Evolutionary conservation across 2,329 filamentous ascomycete genomes (phyloP), one percentile per base, ranked within the genome.

Genomic region (Tolypocladium pustulatum): DNA sequence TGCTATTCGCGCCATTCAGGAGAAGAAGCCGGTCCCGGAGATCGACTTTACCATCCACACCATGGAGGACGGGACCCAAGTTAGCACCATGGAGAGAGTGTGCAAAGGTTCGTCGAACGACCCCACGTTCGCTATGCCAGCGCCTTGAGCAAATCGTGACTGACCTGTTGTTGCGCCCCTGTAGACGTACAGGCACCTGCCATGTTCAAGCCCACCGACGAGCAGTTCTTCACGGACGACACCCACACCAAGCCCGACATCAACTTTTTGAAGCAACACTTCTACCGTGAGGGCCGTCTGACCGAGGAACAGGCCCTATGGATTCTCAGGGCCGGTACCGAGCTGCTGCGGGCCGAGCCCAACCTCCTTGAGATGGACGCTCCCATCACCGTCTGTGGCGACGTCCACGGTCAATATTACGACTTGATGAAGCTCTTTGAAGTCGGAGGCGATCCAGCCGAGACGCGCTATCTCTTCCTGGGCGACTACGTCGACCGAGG

Each of bases 381-480:
- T 46, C 94, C 94, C 61, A 99, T 99, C 71, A 99, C 94, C 12
- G 94, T 99, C 56, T 99, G 94, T 69, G 94, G 94, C 71, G 94
- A 99, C 70, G 92, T 99, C 58, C 94, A 99, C 75, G 94, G 94
- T 65, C 94, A 99, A 77, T 99, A 97, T 78, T 99, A 96, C 74
- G 94, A 99, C 74, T 77, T 99, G 71, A 99, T 99, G 94, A 99
- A 99, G 81, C 82, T 99, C 38, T 99, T 99, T 69, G 94, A 99
- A 75, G 94, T 99, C 56, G 94, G 94, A 65, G 94, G 94, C 64
- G 94, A 99, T 73, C 94, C 94, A 46, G 85, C 93, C 57, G 94
- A 99, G 77, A 99, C 94, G 36, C 81, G 94, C 69, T 99, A 99
- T 75, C 84, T 99, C 61, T 99, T 99, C 76, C 79, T 99, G 64